Conservation (phyloP, 1,284 basidiomycete species). For the Sporisorium graminicola region DNA sequence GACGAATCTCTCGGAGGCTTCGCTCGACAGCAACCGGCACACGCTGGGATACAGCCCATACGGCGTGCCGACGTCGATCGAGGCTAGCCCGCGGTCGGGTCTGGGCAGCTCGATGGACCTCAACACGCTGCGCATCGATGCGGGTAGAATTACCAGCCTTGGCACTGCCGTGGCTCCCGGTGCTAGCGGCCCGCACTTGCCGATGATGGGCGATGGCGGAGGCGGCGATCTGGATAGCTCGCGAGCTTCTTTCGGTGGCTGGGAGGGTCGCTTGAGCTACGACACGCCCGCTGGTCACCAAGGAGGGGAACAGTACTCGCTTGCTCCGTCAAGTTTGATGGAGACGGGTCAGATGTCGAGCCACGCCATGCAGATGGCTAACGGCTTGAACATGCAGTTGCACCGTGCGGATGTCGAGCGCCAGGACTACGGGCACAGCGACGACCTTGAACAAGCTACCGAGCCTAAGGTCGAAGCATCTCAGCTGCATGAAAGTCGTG, state of each 20-base stretch:
- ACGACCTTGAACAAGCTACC: background rate
- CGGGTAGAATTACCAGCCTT: conserved; percentile 18
- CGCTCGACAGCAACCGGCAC: conserved; percentile 33
- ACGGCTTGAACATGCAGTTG: conserved; percentile 7
- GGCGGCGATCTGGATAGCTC: conserved; percentile 11
- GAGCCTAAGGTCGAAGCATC: background rate
- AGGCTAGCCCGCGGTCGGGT: conserved; percentile 35
- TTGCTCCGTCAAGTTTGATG: conserved; percentile 6
- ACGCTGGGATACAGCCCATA: conserved; percentile 35
- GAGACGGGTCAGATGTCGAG: background rate
- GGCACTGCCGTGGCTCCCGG: background rate
- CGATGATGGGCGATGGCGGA: conserved; percentile 10
- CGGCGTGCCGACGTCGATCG: conserved; percentile 31
- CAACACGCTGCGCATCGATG: conserved; percentile 36
- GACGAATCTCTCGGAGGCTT: conserved; percentile 44
- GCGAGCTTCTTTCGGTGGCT: conserved; percentile 10
- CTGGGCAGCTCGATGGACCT: conserved; percentile 41
- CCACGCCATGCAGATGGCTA: conserved; percentile 8
- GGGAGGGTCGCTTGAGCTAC: conserved; percentile 18
- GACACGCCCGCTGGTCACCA: conserved; percentile 10
- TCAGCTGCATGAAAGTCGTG: background rate
- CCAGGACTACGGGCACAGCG: conserved; percentile 5
- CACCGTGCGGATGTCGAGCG: conserved; percentile 13
- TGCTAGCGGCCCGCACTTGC: background rate
- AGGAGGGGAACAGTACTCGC: conserved; percentile 8